phyloP scores from a whole-genome alignment of 2,329 filamentous ascomycete species.

The Bipolaris cookei region DNA sequence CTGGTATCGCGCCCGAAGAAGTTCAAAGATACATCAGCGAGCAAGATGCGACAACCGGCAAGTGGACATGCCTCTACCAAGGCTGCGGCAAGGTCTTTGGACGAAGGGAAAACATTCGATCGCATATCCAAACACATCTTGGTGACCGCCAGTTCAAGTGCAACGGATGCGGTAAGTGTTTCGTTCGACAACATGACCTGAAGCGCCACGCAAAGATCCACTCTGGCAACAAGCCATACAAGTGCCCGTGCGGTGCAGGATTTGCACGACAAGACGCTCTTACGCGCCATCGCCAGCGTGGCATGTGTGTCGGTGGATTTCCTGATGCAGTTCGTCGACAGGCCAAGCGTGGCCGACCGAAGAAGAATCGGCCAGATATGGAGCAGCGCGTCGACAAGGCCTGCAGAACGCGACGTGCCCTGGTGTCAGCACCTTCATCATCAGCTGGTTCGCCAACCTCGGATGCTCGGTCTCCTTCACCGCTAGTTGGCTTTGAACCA shows the following conservation, averaged over 20 bases:
- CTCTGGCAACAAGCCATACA: conserved; percentile 92
- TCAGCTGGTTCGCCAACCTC: conserved; percentile 45
- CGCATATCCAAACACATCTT: conserved; percentile 96
- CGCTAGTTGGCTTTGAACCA: conserved; percentile 34
- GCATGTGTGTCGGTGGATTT: conserved; percentile 95
- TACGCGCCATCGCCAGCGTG: conserved; percentile 90
- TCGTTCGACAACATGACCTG: conserved; percentile 94
- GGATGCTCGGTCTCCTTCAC: conserved; percentile 37
- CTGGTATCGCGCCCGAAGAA: conserved; percentile 86
- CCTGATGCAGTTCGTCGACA: conserved; percentile 75
- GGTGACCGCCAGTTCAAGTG: conserved; percentile 96
- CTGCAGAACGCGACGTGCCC: conserved; percentile 55
- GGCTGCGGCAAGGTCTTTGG: conserved; percentile 89
- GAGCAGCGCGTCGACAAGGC: conserved; percentile 65
- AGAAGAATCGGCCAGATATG: conserved; percentile 66
- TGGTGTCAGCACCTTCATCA: conserved; percentile 45
- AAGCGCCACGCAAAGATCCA: conserved; percentile 98
- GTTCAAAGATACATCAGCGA: conserved; percentile 58
- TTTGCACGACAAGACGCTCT: conserved; percentile 96
- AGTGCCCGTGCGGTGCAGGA: conserved; percentile 90
- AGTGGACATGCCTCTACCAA: conserved; percentile 61
- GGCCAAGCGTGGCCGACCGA: conserved; percentile 69
- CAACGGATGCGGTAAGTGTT: conserved; percentile 91
- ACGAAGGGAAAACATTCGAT: conserved; percentile 98
- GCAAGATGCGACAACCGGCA: conserved; percentile 51